A percentile compares a stretch with the other conserved stretches of the same genome.
phyloP scores from a whole-genome alignment of 805 yeast genomes.

The Diddensiella transvaalensis region DNA sequence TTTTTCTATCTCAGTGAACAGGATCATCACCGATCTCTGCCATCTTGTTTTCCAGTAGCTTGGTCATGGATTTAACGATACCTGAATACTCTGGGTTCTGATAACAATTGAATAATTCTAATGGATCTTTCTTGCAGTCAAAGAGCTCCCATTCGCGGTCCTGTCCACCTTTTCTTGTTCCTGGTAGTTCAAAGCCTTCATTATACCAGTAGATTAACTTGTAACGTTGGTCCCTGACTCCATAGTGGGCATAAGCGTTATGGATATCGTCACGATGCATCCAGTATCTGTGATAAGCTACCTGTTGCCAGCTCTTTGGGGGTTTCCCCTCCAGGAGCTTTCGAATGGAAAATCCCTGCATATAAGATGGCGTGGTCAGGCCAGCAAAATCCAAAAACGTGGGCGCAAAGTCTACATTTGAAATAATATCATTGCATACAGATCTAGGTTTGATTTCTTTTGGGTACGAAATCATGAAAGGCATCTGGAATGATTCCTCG shows the following conservation, averaged over 20 bases:
- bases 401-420: conserved; percentile 7
- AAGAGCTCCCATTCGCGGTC: conserved; percentile 6
- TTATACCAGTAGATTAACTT: conserved; percentile 7
- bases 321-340: neutral
- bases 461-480: conserved; percentile 43
- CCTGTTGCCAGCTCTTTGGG: conserved; percentile 4
- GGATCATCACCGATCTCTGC: conserved; percentile 5
- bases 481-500: conserved; percentile 24
- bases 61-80: neutral
- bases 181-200: conserved; percentile 4
- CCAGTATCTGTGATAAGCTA: conserved; percentile 9
- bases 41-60: neutral
- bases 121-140: conserved; percentile 6
- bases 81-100: neutral
- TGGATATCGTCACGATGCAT: conserved; percentile 7
- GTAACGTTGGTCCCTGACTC: conserved; percentile 3
- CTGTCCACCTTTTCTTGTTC: conserved; percentile 6
- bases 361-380: conserved; percentile 3
- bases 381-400: conserved; percentile 3
- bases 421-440: conserved; percentile 5
- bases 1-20: neutral
- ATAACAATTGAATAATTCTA: conserved; percentile 4
- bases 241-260: conserved; percentile 8
- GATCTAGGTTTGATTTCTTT: neutral
- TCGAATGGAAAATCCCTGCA: conserved; percentile 5